Evolutionary conservation across 2,329 filamentous ascomycete genomes (phyloP).

Genomic region (Cytospora mali): DNA sequence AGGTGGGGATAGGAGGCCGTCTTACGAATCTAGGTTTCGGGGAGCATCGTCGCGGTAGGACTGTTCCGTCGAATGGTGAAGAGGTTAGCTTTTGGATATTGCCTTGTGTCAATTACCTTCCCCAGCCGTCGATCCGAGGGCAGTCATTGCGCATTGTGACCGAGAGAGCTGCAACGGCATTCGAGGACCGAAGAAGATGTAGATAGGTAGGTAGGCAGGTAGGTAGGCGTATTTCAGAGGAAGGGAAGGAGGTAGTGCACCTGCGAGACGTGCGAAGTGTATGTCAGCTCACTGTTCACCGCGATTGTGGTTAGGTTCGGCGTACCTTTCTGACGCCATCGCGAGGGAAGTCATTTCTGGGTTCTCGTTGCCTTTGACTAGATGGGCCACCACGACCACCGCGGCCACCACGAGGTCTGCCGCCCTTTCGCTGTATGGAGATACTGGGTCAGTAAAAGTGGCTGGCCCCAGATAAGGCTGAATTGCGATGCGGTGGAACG

Average conservation of each 20-base stretch:
- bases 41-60: conserved; percentile 63
- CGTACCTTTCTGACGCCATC: conserved; percentile 89
- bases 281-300: conserved; percentile 9
- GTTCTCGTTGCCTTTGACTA: conserved; percentile 37
- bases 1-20: conserved; percentile 6
- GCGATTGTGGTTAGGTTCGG: conserved; percentile 13
- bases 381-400: conserved; percentile 36
- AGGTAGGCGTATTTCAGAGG: conserved; percentile 31
- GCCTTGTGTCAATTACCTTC: conserved; percentile 42
- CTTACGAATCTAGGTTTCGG: conserved; percentile 72
- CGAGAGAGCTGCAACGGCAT: conserved; percentile 38
- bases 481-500: background rate
- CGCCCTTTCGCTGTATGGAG: conserved; percentile 29
- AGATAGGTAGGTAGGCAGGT: conserved; percentile 4
- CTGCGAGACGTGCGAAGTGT: conserved; percentile 27
- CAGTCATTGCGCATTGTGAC: conserved; percentile 33
- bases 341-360: conserved; percentile 61
- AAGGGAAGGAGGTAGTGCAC: conserved; percentile 37
- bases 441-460: conserved; percentile 20
- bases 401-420: conserved; percentile 31
- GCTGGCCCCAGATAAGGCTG: conserved; percentile 13
- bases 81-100: conserved; percentile 45
- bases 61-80: conserved; percentile 51
- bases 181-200: conserved; percentile 37
- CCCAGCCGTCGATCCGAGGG: conserved; percentile 34